phyloP scores from a whole-genome alignment of 371 early-diverging fungal species.

The Zancudomyces culisetae region DNA sequence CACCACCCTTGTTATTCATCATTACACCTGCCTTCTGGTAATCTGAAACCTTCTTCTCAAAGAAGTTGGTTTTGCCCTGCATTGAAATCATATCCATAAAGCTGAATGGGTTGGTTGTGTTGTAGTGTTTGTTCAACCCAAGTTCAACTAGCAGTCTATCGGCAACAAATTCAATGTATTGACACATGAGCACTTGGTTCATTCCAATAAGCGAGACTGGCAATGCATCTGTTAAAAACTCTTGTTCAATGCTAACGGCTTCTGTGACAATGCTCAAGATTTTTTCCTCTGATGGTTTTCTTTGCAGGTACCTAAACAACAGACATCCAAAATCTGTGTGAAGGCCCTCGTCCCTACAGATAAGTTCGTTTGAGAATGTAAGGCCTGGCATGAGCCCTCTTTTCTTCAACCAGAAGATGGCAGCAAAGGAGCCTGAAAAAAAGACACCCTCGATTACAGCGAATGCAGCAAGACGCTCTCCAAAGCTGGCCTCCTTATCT shows the following conservation, averaged over 20 bases:
- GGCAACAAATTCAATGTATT: conserved; percentile 99
- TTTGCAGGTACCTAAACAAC: conserved; percentile 68
- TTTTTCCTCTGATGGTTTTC: conserved; percentile 52
- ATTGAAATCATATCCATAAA: conserved; percentile 99
- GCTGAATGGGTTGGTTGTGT: conserved; percentile 93
- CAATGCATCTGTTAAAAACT: conserved; percentile 90
- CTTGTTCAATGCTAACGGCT: conserved; percentile 93
- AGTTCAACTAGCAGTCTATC: conserved; percentile 91
- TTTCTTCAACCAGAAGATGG: conserved; percentile 99
- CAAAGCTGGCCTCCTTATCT: conserved; percentile 69
- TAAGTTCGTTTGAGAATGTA: conserved; percentile 98
- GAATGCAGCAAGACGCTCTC: conserved; percentile 94
- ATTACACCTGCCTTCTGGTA: conserved; percentile 98
- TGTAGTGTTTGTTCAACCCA: conserved; percentile 75
- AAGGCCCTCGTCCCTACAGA: conserved; percentile 98
- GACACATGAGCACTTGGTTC: conserved; percentile 91
- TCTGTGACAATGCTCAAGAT: conserved; percentile 71
- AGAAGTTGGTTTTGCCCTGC: conserved; percentile 99
- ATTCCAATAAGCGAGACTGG: conserved; percentile 96
- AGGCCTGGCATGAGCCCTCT: conserved; percentile 99
- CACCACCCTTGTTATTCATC: conserved; percentile 29
- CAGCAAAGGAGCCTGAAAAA: conserved; percentile 97
- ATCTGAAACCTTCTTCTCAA: conserved; percentile 98
- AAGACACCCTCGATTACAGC: conserved; percentile 99
- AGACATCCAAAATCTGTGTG: conserved; percentile 99